A percentile compares a stretch with the other conserved stretches of the same genome.
phyloP scores from a whole-genome alignment of 768 basidiomycete species.

The Austroboletus festivus region DNA sequence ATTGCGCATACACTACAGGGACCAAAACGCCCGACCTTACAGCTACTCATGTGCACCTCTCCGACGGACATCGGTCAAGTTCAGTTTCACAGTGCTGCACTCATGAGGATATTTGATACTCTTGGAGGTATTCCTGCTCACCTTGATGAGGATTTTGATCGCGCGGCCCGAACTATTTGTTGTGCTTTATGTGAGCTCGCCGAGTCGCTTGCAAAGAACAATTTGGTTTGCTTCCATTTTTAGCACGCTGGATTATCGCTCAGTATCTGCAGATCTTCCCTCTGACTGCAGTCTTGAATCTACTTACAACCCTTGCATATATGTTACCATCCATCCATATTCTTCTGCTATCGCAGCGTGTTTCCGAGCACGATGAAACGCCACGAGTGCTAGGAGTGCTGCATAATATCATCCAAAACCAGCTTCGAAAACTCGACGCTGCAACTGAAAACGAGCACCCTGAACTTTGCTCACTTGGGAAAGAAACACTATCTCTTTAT shows the following conservation, averaged over 20 bases:
- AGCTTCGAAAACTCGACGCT: slow-evolving; percentile 36
- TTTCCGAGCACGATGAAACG: slow-evolving; percentile 23
- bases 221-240: slow-evolving; percentile 38
- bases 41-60: slow-evolving; percentile 44
- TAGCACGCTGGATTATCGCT: slow-evolving; percentile 2
- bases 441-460: slow-evolving; percentile 23
- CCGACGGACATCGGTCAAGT: slow-evolving; percentile 24
- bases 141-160: slow-evolving; percentile 17
- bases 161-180: slow-evolving; percentile 29
- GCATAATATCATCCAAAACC: slow-evolving; percentile 39
- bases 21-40: slow-evolving; percentile 45
- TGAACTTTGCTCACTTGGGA: slow-evolving; percentile 34
- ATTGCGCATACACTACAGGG: slow-evolving; percentile 49
- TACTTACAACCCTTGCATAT: slow-evolving; percentile 46
- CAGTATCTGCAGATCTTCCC: slow-evolving; percentile 38
- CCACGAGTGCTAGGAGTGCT: slow-evolving; percentile 40
- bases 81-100: slow-evolving; percentile 40
- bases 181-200: slow-evolving; percentile 41
- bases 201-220: slow-evolving; percentile 32
- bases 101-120: slow-evolving; percentile 35
- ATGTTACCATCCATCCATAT: slow-evolving; percentile 48
- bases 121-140: slow-evolving; percentile 26
- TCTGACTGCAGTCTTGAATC: slow-evolving; percentile 50
- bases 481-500: slow-evolving; percentile 45
- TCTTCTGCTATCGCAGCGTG: slow-evolving; percentile 32